Evolutionary conservation across 2,329 filamentous ascomycete species (phyloP), one percentile per base, ranked within the genome.

Genomic region (Monosporascus sp.): DNA sequence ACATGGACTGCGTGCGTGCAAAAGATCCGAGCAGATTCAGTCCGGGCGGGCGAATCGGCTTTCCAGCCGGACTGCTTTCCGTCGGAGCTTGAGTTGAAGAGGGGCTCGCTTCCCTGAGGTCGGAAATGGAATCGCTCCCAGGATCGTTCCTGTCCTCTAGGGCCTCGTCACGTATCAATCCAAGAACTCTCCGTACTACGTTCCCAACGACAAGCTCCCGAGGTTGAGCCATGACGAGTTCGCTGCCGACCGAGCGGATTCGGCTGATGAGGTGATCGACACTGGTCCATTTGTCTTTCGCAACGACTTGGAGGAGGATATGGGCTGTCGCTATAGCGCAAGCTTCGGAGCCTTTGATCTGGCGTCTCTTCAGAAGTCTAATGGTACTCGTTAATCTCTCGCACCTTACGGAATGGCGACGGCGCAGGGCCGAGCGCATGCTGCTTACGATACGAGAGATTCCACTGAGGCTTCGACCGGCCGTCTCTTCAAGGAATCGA

Each of bases 171-270:
- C 94, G 85, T 59, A 99, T 94, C 58, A 99, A 79, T 44, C 91
- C 89, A 38, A 99, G 76, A 2, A 97, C 89, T 57, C 94, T 85
- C 55, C 92, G 85, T 47, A 97, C 90, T 61, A 99, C 92, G 66
- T 99, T 99, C 50, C 91, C 93, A 45, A 97, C 90, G 5, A 91
- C 90, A 62, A 96, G 86, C 73, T 97, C 94, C 55, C 88, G 83
- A 17, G 93, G 93, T 64, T 96, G 90, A 7, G 94, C 92, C 52
- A 87, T 83, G 37, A 88, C 85, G 44, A 99, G 78, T 52, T 85
- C 83, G 61, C 84, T 81, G 52, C 94, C 94, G 24, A 93, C 85
- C 55, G 85, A 81, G 59, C 89, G 85, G 56, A 99, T 85, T 59
- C 89, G 85, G 62, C 87, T 82, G 54, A 97, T 83, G 49, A 99